Base-by-base conservation (phyloP, 768 basidiomycete species). In the Tubosaeta brunneosetosa region DNA sequence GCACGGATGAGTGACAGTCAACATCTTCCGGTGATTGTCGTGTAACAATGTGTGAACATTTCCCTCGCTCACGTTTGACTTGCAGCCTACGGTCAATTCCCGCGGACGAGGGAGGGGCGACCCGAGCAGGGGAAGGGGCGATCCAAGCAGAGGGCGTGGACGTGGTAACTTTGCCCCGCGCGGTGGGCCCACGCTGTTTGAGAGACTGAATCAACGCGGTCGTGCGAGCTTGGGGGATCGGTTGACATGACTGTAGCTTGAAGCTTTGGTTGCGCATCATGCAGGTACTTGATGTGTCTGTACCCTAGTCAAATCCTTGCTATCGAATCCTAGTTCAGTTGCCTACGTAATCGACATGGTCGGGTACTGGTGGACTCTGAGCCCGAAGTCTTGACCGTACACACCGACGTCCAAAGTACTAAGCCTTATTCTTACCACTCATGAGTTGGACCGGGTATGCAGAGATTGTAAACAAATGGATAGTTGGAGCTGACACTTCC, bases 391-490 rank as follows among this genome's bases (percentile, higher is more conserved):
- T 22, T 22, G 7, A 44, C 7, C 33, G 26, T 25, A 31, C 22
- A n/a, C 40, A 41, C 12, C 25, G 14, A 8, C 38, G 11, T 16
- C 29, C n/a, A 37, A 13, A 16, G 34, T 19, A 17, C 22, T 4
- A 13, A 26, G 11, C 17, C 1, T 27, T 27, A 16, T 17, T 22
- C 19, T 13, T 41, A 44, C 33, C 25, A 13, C 19, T 31, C 22
- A 79, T 82, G 80, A 82, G 80, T 56, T 82, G 80, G 80, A 73
- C 76, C 62, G 80, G 80, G 80, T 81, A 61, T 13, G 57, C 46
- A 41, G 29, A 25, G 27, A 26, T 17, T 40, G 5, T 43, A 33
- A 33, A 41, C 26, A 4, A 3, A 25, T 44, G 13, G 31, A 19
- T 25, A 8, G 17, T 17, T 12, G 16, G 13, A 41, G 16, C 50